Conservation (phyloP, 495 filamentous ascomycete species). For the Aspergillus kassunensis region DNA sequence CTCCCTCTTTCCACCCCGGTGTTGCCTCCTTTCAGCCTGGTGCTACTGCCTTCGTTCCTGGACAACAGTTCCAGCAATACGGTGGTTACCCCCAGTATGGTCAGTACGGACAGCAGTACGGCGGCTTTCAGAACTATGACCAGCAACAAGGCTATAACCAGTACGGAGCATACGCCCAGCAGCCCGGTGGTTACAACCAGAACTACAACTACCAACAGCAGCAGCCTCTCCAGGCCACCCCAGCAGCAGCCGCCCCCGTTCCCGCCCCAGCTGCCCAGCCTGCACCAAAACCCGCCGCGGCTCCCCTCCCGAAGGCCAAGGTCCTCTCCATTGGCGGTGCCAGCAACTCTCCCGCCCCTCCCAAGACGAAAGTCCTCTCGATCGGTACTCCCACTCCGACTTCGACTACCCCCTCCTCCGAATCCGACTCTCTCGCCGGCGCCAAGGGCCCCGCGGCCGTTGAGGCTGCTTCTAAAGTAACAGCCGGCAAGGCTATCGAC, state of each 20-base stretch:
- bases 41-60: constrained; percentile 73
- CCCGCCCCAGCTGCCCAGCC: constrained; percentile 27
- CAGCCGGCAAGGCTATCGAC: constrained; percentile 77
- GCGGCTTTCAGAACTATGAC: constrained; percentile 46
- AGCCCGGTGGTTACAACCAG: constrained; percentile 38
- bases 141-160: constrained; percentile 34
- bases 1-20: constrained; percentile 57
- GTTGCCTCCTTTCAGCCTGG: constrained; percentile 78
- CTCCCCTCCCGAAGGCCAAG: constrained; percentile 62
- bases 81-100: constrained; percentile 51
- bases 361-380: constrained; percentile 64
- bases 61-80: constrained; percentile 52
- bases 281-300: constrained; percentile 35
- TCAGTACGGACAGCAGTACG: constrained; percentile 21
- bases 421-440: constrained; percentile 49
- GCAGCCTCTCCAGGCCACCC: constrained; percentile 55
- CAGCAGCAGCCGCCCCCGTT: constrained; percentile 31
- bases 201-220: constrained; percentile 36
- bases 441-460: constrained; percentile 49
- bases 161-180: constrained; percentile 46
- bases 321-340: constrained; percentile 61
- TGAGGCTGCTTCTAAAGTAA: constrained; percentile 61
- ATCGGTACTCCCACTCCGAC: constrained; percentile 52
- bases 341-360: constrained; percentile 42
- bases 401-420: constrained; percentile 31